Evolutionary conservation across 2,329 filamentous ascomycete species (phyloP), one percentile per base, ranked within the genome.

Genomic region (Phialophora macrospora): DNA sequence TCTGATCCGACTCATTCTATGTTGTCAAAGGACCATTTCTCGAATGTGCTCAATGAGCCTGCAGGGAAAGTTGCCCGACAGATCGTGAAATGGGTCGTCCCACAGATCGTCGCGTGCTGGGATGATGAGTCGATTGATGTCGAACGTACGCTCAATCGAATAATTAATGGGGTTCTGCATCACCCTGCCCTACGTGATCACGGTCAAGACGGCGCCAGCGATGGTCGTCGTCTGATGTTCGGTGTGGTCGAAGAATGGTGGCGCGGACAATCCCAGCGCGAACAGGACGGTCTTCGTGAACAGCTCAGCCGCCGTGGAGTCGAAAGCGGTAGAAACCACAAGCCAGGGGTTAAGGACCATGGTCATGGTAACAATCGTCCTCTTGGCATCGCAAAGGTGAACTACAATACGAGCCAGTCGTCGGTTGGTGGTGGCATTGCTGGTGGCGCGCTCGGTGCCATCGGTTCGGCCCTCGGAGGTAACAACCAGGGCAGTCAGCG

Each of bases 11-110:
- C 93, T 1, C 93, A 97, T 80, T 96, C 92, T 22, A 97, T 97
- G 93, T 82, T 97, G 60, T 93, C 92, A 65, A 97, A 97, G 81
- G 93, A 97, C 74, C 93, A 97, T 79, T 97, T 97, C 77, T 91
- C 90, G 69, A 96, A 96, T 74, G 82, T 93, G 34, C 84, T 97
- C 66, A 97, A 97, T 76, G 93, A 97, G 75, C 86, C 93, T 51
- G 93, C 92, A 54, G 93, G 93, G 63, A 90, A 89, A 73, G 87
- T 93, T 66, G 92, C 93, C 28, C 90, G 89, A 69, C 86, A 88
- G 73, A 87, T 93, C 55, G 82, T 97, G 51, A 86, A 85, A 64
- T 97, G 93, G 92, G 89, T 89, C 24, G 92, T 97, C 14, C 94
- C 94, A 8, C 92, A 96, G 77, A 81, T 97, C 67, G 95, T 97